A percentile compares a stretch with the other conserved stretches of the same genome.
These are phyloP conservation scores for Serpula lacrymans DNA, from an alignment of 768 basidiomycete genomes.

Conservation along the genomic window DNA sequence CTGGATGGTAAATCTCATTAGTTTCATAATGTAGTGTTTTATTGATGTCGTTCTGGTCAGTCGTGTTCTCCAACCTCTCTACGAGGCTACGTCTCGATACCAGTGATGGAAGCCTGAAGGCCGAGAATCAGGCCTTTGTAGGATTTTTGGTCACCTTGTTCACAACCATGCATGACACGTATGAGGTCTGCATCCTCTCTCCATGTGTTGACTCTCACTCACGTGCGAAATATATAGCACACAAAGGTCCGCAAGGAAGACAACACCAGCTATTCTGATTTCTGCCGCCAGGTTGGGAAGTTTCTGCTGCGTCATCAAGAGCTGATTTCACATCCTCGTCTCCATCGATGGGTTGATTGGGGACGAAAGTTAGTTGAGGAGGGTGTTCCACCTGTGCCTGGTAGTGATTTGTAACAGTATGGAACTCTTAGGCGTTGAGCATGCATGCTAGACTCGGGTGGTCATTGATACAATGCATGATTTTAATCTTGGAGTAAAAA, in stretches of 20 bases:
- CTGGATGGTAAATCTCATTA: constrained; percentile 32
- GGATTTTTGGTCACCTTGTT: constrained; percentile 45
- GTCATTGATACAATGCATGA: too few species aligned
- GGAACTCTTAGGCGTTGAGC: too few species aligned
- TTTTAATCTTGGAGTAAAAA: too few species aligned
- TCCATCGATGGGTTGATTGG: constrained; percentile 32
- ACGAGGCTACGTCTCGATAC: constrained; percentile 28
- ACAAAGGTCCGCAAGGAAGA: constrained; percentile 6
- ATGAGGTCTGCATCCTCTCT: constrained; percentile 32
- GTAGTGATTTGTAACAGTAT: too few species aligned
- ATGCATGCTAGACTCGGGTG: too few species aligned
- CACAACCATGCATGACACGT: constrained; percentile 47
- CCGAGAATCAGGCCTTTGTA: constrained; percentile 36
- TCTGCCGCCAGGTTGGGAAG: constrained; percentile 32
- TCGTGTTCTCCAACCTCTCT: constrained; percentile 43
- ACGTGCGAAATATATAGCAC: constrained; percentile 8
- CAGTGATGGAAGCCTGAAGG: constrained; percentile 20
- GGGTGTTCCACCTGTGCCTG: too few species aligned
- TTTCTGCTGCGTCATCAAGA: constrained; percentile 25
- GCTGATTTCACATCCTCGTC: constrained; percentile 29
- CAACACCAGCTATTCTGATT: constrained; percentile 29
- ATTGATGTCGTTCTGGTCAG: constrained; percentile 28
- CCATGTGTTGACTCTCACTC: not conserved
- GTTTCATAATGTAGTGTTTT: constrained; percentile 6
- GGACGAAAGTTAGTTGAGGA: too few species aligned